A percentile compares a stretch with the other conserved stretches of the same genome.
phyloP scores from a whole-genome alignment of 2,329 filamentous ascomycete species.

The Exophiala viscosa region DNA sequence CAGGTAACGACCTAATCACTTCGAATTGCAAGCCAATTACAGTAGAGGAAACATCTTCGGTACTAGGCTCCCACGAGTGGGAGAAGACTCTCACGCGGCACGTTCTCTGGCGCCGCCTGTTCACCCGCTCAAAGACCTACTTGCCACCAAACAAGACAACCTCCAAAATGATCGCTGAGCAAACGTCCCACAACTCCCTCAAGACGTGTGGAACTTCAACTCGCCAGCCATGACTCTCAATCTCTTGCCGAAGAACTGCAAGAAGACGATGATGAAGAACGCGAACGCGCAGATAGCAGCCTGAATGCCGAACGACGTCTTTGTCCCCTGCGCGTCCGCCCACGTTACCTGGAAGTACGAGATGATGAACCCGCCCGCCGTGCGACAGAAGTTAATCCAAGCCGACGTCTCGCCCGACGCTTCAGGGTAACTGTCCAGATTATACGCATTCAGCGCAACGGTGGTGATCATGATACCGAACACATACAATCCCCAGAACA shows the following conservation, averaged over 20 bases:
- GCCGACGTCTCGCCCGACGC: constrained; percentile 53
- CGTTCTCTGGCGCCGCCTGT: no score
- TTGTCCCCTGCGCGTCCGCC: constrained; percentile 44
- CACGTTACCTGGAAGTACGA: constrained; percentile 53
- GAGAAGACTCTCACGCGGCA: no score
- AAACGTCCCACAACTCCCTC: neutral
- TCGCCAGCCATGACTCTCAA: constrained; percentile 37
- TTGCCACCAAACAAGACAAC: no score
- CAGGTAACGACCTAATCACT: neutral
- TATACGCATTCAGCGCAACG: constrained; percentile 52
- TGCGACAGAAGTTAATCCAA: constrained; percentile 51
- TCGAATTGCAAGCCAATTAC: no score
- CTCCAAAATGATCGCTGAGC: no score
- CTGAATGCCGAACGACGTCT: constrained; percentile 48
- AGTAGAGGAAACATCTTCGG: no score
- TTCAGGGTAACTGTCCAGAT: constrained; percentile 54
- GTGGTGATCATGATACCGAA: constrained; percentile 35
- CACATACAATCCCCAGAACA: constrained; percentile 54
- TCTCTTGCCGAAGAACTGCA: constrained; percentile 39
- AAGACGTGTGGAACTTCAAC: constrained; percentile 32
- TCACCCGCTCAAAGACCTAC: no score
- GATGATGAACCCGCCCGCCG: constrained; percentile 47
- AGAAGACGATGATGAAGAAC: constrained; percentile 39
- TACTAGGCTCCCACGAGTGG: no score
- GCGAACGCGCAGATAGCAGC: constrained; percentile 39